These are phyloP conservation scores for Kluyveromyces wickerhamii DNA, from an alignment of 805 yeast species.

Conservation along the genomic window DNA sequence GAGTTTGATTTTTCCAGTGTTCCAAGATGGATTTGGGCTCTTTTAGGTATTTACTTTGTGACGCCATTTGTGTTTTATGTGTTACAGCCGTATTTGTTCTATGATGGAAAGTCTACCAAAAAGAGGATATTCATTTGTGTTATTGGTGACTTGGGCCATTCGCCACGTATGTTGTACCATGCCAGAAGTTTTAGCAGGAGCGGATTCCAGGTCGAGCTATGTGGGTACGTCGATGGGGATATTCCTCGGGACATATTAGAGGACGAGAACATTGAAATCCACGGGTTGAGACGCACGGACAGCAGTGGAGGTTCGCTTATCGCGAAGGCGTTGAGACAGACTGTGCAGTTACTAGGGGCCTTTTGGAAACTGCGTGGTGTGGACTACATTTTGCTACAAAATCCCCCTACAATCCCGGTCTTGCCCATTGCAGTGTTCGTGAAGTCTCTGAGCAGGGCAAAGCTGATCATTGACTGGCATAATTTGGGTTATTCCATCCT, in stretches of 20 bases:
- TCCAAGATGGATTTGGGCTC: constrained; percentile 14
- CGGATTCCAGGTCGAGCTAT: constrained; percentile 70
- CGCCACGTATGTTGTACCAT: constrained; percentile 92
- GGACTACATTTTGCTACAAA: constrained; percentile 67
- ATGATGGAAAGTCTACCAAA: constrained; percentile 30
- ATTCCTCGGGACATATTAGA: constrained; percentile 45
- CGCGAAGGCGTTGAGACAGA: constrained; percentile 2
- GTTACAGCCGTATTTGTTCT: constrained; percentile 29
- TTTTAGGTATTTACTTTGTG: constrained; percentile 39
- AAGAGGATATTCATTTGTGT: constrained; percentile 71
- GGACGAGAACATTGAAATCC: constrained; percentile 44
- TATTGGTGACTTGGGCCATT: constrained; percentile 88
- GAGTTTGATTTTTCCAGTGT: not conserved
- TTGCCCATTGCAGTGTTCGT: constrained; percentile 54
- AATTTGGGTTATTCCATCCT: constrained; percentile 82
- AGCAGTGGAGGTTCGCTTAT: constrained; percentile 1
- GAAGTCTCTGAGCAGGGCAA: constrained; percentile 45
- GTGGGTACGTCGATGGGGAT: constrained; percentile 67
- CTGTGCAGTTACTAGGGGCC: constrained; percentile 36
- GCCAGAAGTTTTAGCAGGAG: constrained; percentile 62
- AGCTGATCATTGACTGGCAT: constrained; percentile 90
- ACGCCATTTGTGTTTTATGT: constrained; percentile 31
- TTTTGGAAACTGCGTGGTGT: constrained; percentile 52
- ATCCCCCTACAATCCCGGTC: constrained; percentile 90
- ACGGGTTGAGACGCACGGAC: constrained; percentile 23